phyloP scores from a whole-genome alignment of 2,329 filamentous ascomycete genomes.

The Chaetomium sp. region DNA sequence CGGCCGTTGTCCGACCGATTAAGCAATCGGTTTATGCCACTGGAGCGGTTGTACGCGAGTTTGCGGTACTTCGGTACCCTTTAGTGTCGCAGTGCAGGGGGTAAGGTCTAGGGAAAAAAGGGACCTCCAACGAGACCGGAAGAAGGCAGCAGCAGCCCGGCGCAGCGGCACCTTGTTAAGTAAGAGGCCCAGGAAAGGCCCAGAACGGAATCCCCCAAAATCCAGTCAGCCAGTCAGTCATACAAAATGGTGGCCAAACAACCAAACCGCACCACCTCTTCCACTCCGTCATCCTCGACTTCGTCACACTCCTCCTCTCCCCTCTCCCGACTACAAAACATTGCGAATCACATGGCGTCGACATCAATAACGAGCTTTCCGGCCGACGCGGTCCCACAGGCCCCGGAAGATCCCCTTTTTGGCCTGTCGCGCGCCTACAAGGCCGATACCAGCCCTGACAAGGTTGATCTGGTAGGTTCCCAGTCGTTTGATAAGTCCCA shows the following conservation, averaged over 20 bases:
- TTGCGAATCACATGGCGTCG: slow-evolving; percentile 65
- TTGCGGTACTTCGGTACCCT: no score
- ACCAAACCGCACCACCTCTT: slow-evolving; percentile 14
- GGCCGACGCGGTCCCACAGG: slow-evolving; percentile 72
- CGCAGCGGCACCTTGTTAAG: no score
- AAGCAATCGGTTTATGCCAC: slow-evolving; percentile 11
- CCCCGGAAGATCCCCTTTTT: slow-evolving; percentile 92
- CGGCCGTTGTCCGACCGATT: slow-evolving; percentile 13
- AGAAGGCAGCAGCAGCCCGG: not conserved
- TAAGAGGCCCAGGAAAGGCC: no score
- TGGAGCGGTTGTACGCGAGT: slow-evolving; percentile 4
- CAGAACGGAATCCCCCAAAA: not conserved
- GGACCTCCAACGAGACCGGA: slow-evolving; percentile 11
- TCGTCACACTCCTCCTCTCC: slow-evolving; percentile 38
- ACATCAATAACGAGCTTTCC: slow-evolving; percentile 62
- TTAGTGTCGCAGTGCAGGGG: slow-evolving; percentile 10
- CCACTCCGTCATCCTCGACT: slow-evolving; percentile 42
- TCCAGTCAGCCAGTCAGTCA: not conserved
- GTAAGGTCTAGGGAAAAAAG: not conserved
- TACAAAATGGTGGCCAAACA: slow-evolving; percentile 21
- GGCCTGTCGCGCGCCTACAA: slow-evolving; percentile 84
- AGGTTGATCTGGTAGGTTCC: slow-evolving; percentile 77
- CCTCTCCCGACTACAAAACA: slow-evolving; percentile 51
- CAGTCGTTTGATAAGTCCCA: not conserved
- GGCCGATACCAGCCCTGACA: slow-evolving; percentile 68